These are phyloP conservation scores for Botrytis hyacinthi DNA, from an alignment of 2,329 filamentous ascomycete species.

Conservation along the genomic window DNA sequence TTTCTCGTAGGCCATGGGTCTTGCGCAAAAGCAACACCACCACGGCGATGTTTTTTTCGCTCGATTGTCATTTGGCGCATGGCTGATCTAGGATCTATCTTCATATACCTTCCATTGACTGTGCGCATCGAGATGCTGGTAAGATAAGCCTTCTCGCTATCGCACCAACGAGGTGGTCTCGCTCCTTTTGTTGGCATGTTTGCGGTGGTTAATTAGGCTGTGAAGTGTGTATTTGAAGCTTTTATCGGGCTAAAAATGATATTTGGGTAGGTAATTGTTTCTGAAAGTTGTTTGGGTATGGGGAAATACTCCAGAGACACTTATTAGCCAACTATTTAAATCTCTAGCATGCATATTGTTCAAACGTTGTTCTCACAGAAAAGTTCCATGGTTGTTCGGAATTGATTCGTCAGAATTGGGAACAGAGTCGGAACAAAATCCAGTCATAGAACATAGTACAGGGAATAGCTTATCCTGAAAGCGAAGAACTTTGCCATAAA, in stretches of 20 bases:
- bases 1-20: background rate
- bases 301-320: background rate
- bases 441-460: background rate
- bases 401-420: background rate
- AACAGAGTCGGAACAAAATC: background rate
- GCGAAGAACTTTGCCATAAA: background rate
- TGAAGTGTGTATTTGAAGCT: background rate
- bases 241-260: background rate
- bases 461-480: background rate
- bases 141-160: background rate
- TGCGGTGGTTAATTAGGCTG: background rate
- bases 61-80: background rate
- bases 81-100: background rate
- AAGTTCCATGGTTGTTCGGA: background rate
- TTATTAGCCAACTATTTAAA: background rate
- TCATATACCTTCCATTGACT: background rate
- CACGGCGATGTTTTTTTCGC: background rate
- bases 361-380: background rate
- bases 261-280: background rate
- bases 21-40: background rate
- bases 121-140: background rate
- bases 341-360: background rate
- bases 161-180: rapidly evolving
- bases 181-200: background rate
- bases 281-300: background rate